Base-by-base conservation (phyloP, 139 green algal genomes). In the Chlamydomonas eustigma region DNA sequence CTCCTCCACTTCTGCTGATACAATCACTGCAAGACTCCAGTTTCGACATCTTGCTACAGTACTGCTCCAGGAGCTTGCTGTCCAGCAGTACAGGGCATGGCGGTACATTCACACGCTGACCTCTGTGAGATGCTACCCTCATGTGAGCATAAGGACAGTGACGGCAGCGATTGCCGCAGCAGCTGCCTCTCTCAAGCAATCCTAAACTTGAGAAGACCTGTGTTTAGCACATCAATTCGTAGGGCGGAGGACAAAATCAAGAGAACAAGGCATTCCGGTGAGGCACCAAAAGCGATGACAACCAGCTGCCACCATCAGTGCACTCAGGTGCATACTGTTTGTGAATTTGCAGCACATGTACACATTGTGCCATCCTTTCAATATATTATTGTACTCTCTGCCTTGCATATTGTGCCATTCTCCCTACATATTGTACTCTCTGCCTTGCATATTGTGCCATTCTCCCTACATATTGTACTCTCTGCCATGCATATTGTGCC, bases 121-220 rank as follows among this genome's bases (percentile, higher is more conserved):
- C 58, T 8, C n/a, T 8, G 25, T 22, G 22, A n/a, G 58, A 5
- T 24, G 64, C 44, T 32, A 72, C 64, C 22, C 64, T 32, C 8
- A 50, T 25, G 32, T 72, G 64, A 34, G 33, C 64, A 37, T 22
- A 72, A 12, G 64, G 64, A 34, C 64, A 72, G 64, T 72, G 64
- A 34, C 64, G 64, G 30, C 64, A 72, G 64, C 64, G 64, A 34
- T 72, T 72, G 64, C 64, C 64, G 30, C 64, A 72, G 64, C 64
- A 72, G 4, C 30, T 8, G n/a, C 30, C 64, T 6, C 64, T 32
- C 4, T 12, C 3, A 6, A 39, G 24, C 24, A 72, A 8, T 25
- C 31, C 64, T 22, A 25, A 22, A 8, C 44, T 34, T 30, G 64
- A 37, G 64, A 72, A 72, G 18, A 38, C 64, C 64, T 68, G 52